Evolutionary conservation across 148 eudicot species (phyloP).

Genomic region (Linanthus parryae): DNA sequence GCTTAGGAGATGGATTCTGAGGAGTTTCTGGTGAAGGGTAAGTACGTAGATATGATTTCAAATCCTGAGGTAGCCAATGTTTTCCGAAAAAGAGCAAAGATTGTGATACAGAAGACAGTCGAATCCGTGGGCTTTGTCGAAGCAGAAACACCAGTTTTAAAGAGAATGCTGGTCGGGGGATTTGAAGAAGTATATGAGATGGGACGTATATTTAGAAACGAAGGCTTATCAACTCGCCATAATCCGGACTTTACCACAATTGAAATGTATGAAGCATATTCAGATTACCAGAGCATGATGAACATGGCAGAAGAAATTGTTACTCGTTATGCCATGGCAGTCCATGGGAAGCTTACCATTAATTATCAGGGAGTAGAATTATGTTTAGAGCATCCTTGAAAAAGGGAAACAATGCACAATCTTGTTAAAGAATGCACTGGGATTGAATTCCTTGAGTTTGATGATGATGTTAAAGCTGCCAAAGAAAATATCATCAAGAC

Average conservation of each 20-base stretch:
- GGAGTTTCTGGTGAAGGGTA: no score
- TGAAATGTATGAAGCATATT: conserved; percentile 98
- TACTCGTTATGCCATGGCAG: conserved; percentile 84
- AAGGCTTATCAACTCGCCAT: conserved; percentile 98
- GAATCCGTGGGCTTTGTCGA: conserved; percentile 83
- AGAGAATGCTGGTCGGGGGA: conserved; percentile 90
- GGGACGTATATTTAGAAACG: conserved; percentile 93
- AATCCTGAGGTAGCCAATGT: conserved; percentile 79
- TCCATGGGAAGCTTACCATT: conserved; percentile 68
- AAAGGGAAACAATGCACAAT: conserved; percentile 94
- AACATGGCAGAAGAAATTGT: conserved; percentile 84
- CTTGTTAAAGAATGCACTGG: conserved; percentile 93
- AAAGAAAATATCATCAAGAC: conserved; percentile 53
- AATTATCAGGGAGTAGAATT: conserved; percentile 90
- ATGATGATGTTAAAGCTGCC: conserved; percentile 55
- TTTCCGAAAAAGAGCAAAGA: conserved; percentile 91
- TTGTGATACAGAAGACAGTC: conserved; percentile 78
- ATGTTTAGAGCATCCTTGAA: conserved; percentile 83
- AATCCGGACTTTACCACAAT: conserved; percentile 99
- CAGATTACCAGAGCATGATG: conserved; percentile 98
- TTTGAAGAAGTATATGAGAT: conserved; percentile 95
- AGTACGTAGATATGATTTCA: conserved; percentile 97
- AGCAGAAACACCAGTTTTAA: conserved; percentile 95
- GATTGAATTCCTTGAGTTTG: conserved; percentile 61
- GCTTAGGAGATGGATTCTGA: no score